A percentile compares a stretch with the other conserved stretches of the same genome.
Evolutionary conservation across 192 early-diverging fungal species (phyloP).

Genomic region (Bifiguratus adelaidae): DNA sequence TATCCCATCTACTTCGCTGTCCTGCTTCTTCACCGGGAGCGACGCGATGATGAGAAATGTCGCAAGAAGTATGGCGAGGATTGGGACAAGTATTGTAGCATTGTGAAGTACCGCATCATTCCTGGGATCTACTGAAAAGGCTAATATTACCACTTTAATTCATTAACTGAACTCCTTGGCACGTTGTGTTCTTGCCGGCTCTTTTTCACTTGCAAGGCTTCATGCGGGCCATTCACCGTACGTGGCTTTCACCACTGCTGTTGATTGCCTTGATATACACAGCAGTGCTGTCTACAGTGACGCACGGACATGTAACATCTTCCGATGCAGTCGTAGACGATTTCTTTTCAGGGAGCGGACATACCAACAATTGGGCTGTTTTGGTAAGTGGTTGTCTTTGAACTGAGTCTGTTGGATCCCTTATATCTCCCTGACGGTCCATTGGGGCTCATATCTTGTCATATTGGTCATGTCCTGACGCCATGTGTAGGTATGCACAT

Average conservation of each 20-base stretch:
- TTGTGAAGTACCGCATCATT: constrained; percentile 78
- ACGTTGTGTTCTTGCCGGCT: too few species aligned
- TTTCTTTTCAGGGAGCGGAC: constrained; percentile 53
- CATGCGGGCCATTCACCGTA: too few species aligned
- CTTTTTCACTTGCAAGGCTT: too few species aligned
- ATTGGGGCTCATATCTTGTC: neutral
- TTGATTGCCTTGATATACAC: too few species aligned
- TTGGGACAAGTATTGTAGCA: constrained; percentile 78
- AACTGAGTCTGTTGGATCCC: neutral
- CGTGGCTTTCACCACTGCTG: too few species aligned
- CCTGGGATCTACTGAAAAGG: too few species aligned
- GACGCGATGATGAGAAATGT: constrained; percentile 87
- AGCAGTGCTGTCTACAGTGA: too few species aligned
- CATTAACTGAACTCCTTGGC: too few species aligned
- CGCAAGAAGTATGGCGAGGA: constrained; percentile 86
- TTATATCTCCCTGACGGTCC: neutral
- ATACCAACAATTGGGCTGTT: constrained; percentile 99
- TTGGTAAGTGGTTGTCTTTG: constrained; percentile 66
- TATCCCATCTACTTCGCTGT: constrained; percentile 89
- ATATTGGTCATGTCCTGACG: neutral
- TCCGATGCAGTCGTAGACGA: constrained; percentile 36
- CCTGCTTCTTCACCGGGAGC: constrained; percentile 79
- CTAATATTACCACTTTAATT: too few species aligned
- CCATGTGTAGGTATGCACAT: constrained; percentile 74
- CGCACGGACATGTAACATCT: too few species aligned